A percentile compares a stretch with the other conserved stretches of the same genome.
Conservation (phyloP, 2,329 filamentous ascomycete genomes). For the Cladosporium sp. region DNA sequence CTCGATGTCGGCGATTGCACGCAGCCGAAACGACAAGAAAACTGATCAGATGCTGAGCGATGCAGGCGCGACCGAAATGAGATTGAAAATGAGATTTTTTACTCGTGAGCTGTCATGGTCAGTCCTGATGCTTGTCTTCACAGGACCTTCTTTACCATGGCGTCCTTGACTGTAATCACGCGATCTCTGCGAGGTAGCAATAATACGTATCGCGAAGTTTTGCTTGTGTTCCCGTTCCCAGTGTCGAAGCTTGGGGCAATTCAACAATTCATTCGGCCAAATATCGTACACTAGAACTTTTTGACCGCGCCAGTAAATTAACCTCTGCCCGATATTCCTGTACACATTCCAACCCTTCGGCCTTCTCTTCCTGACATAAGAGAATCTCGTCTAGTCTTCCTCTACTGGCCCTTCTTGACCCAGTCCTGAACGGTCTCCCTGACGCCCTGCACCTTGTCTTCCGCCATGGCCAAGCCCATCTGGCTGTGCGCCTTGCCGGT, state of each 20-base stretch:
- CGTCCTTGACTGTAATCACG: neutral
- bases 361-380: neutral
- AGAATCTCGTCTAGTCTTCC: neutral
- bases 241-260: neutral
- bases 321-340: neutral
- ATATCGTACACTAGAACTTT: conserved; percentile 18
- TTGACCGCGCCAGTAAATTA: conserved; percentile 4
- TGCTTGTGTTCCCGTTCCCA: neutral
- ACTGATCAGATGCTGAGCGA: too few relatives aligned
- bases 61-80: too few relatives aligned
- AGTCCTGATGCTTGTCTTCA: too few relatives aligned
- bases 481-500: conserved; percentile 74
- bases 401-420: conserved; percentile 73
- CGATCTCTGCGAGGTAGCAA: neutral
- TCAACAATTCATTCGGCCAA: conserved; percentile 12
- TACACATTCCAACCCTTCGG: conserved; percentile 11
- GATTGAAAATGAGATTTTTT: neutral
- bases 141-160: neutral
- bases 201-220: neutral
- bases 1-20: too few relatives aligned
- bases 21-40: too few relatives aligned
- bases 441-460: conserved; percentile 75
- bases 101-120: neutral
- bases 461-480: conserved; percentile 69
- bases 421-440: conserved; percentile 80